A percentile compares a stretch with the other conserved stretches of the same genome.
Conservation (phyloP, 2,329 filamentous ascomycete species). For the Hymenoscyphus infarciens region DNA sequence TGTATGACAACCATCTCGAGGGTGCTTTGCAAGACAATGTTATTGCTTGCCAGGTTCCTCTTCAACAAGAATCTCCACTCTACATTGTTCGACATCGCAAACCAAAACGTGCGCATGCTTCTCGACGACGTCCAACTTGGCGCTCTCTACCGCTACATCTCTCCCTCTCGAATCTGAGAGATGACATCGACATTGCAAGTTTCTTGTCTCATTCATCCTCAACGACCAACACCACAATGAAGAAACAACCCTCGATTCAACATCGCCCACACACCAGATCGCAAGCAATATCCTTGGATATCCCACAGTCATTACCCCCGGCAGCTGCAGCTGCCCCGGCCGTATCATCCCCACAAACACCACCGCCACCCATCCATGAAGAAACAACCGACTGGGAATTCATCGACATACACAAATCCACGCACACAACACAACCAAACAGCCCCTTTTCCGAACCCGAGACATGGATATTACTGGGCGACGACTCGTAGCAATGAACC, state of each 20-base stretch:
- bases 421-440: slow-evolving; percentile 8
- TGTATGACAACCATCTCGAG: slow-evolving; percentile 23
- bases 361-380: neutral
- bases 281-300: slow-evolving; percentile 15
- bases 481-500: slow-evolving; percentile 33
- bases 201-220: slow-evolving; percentile 15
- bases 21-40: slow-evolving; percentile 16
- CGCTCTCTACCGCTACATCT: slow-evolving; percentile 20
- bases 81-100: slow-evolving; percentile 25
- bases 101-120: slow-evolving; percentile 13
- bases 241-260: slow-evolving; percentile 25
- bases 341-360: neutral
- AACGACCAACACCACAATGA: neutral
- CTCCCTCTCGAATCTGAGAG: slow-evolving; percentile 23
- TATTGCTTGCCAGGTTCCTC: slow-evolving; percentile 19
- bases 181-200: slow-evolving; percentile 24
- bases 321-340: neutral
- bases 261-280: slow-evolving; percentile 17
- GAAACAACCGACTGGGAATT: slow-evolving; percentile 26
- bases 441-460: slow-evolving; percentile 27
- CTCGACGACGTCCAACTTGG: slow-evolving; percentile 20
- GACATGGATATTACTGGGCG: slow-evolving; percentile 30
- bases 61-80: slow-evolving; percentile 20
- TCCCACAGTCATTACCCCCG: slow-evolving; percentile 29
- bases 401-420: slow-evolving; percentile 18